Evolutionary conservation across 257 asterid species (phyloP).

Genomic region (Salvia miltiorrhiza): DNA sequence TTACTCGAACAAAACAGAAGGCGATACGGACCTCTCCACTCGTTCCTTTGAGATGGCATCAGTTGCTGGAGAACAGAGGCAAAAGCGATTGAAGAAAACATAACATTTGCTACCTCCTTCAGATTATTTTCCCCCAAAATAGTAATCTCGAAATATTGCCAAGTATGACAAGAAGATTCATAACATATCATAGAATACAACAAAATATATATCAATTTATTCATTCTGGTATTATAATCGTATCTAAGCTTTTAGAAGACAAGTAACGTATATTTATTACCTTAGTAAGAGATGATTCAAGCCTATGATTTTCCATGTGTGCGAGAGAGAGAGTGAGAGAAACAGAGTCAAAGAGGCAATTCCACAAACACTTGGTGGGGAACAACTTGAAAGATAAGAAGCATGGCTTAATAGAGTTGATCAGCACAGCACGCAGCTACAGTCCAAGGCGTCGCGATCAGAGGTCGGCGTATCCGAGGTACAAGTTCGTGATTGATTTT

Average conservation of each 20-base stretch:
- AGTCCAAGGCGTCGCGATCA: slow-evolving; percentile 29
- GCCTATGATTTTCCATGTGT: slow-evolving; percentile 27
- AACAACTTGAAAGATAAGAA: slow-evolving; percentile 2
- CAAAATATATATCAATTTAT: neutral
- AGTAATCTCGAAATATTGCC: neutral
- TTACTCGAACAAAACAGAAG: slow-evolving; percentile 59
- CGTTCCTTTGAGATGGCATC: slow-evolving; percentile 35
- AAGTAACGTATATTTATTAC: slow-evolving; percentile 15
- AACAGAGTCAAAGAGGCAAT: slow-evolving; percentile 16
- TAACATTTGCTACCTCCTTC: neutral
- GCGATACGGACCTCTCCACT: slow-evolving; percentile 48
- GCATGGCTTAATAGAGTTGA: slow-evolving; percentile 1
- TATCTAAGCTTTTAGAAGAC: neutral
- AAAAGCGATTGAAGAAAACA: neutral
- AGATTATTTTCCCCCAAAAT: neutral
- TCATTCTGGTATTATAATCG: neutral
- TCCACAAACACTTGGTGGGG: slow-evolving; percentile 22
- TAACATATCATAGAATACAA: neutral
- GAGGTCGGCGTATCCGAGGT: slow-evolving; percentile 14
- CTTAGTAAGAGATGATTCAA: slow-evolving; percentile 21
- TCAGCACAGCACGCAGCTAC: slow-evolving; percentile 9
- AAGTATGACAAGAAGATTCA: no score
- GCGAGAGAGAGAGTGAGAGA: neutral
- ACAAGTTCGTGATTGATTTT: neutral
- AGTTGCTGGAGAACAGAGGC: slow-evolving; percentile 16